Evolutionary conservation across 805 yeast genomes (phyloP).

Genomic region (Ogataea glucozyma): DNA sequence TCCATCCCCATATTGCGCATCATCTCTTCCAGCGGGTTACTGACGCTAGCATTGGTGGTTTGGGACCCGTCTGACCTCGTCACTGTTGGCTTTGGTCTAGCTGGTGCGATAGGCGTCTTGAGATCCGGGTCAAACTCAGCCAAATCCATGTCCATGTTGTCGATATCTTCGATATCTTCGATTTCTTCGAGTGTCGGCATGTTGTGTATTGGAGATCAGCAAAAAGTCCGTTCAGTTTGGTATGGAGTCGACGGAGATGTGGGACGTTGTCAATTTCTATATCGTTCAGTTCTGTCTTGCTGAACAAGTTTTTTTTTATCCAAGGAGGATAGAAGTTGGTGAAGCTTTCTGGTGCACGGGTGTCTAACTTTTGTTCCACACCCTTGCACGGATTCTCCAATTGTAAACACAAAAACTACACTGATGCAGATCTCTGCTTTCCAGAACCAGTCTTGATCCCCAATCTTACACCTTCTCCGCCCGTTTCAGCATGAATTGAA

Average conservation of each 20-base stretch:
- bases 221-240: background rate
- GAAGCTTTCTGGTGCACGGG: too few species aligned
- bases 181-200: conserved; percentile 78
- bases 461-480: too few species aligned
- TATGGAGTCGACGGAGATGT: background rate
- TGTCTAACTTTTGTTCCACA: too few species aligned
- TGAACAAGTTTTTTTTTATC: too few species aligned
- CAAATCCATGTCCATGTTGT: conserved; percentile 88
- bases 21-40: conserved; percentile 30
- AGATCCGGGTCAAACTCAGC: conserved; percentile 82
- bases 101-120: conserved; percentile 70
- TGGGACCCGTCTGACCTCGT: conserved; percentile 54
- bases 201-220: conserved; percentile 10
- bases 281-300: too few species aligned
- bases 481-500: too few species aligned
- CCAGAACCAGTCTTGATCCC: too few species aligned
- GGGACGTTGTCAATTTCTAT: too few species aligned
- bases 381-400: too few species aligned
- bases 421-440: too few species aligned
- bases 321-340: too few species aligned
- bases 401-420: too few species aligned
- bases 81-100: conserved; percentile 56
- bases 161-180: conserved; percentile 79
- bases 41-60: conserved; percentile 21
- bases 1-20: conserved; percentile 31